Evolutionary conservation across 306 rosid genomes (phyloP).

Genomic region (Purshia tridentata): DNA sequence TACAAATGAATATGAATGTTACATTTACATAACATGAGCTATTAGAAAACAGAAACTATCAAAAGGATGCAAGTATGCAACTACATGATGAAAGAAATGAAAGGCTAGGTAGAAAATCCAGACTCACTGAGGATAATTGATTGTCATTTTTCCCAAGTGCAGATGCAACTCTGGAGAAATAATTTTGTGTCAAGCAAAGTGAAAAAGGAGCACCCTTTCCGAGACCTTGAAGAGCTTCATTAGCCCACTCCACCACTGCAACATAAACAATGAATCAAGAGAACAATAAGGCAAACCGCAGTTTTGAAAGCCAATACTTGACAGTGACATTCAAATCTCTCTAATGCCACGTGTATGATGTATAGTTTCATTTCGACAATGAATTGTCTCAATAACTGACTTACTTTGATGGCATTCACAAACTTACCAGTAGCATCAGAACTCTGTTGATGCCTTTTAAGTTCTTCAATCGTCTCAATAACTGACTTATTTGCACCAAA

Average conservation of each 20-base stretch:
- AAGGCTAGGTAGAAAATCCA: background rate
- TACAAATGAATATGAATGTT: constrained; percentile 10
- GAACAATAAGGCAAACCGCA: background rate
- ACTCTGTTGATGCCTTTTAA: constrained; percentile 59
- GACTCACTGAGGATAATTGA: constrained; percentile 75
- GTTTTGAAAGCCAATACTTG: constrained; percentile 10
- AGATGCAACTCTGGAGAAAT: constrained; percentile 78
- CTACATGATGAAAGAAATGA: background rate
- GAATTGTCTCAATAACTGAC: background rate
- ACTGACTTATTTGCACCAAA: constrained; percentile 69
- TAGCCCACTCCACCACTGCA: constrained; percentile 89
- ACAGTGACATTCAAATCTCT: background rate
- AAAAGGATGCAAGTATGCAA: background rate
- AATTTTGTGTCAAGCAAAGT: constrained; percentile 67
- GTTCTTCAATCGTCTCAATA: constrained; percentile 66
- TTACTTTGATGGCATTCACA: constrained; percentile 5
- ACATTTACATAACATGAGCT: background rate
- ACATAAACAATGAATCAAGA: constrained; percentile 16
- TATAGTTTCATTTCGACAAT: constrained; percentile 6
- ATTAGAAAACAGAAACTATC: background rate
- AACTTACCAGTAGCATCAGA: constrained; percentile 66
- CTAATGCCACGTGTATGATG: background rate
- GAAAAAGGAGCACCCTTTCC: constrained; percentile 96
- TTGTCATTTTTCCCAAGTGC: constrained; percentile 49
- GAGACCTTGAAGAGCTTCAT: constrained; percentile 89